Evolutionary conservation across 352 stramenopile genomes (phyloP).

Genomic region (Globisporangium lucens): DNA sequence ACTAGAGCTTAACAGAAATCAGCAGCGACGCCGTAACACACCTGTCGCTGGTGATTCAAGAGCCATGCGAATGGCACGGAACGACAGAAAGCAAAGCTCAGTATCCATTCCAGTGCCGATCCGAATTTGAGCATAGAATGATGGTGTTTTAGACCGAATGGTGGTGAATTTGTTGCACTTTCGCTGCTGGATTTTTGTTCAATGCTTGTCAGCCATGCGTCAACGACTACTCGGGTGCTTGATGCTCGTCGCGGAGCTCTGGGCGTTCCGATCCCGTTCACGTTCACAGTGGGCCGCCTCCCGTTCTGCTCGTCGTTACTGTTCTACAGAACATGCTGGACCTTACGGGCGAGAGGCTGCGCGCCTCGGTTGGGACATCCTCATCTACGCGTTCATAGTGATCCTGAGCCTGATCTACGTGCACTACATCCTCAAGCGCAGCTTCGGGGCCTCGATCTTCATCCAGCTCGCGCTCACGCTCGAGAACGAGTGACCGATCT

Average conservation of each 20-base stretch:
- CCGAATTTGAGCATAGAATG: too few species aligned
- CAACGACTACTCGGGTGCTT: neutral
- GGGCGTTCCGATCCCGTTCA: neutral
- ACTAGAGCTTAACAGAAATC: too few species aligned
- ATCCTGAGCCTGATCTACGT: neutral
- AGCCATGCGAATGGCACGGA: too few species aligned
- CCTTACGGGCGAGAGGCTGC: neutral
- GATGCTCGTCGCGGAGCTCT: neutral
- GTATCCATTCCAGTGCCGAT: too few species aligned
- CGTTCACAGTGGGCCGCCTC: neutral
- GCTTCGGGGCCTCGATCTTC: neutral
- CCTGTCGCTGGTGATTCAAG: too few species aligned
- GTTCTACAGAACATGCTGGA: constrained; percentile 4
- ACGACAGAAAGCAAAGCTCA: too few species aligned
- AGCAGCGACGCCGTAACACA: too few species aligned
- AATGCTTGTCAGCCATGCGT: too few species aligned
- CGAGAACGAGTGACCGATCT: constrained; percentile 22
- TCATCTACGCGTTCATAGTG: constrained; percentile 3
- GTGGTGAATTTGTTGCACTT: too few species aligned
- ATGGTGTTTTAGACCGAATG: too few species aligned
- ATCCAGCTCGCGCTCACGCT: constrained; percentile 13
- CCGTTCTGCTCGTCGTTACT: neutral
- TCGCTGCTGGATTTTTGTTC: too few species aligned
- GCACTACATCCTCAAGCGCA: neutral
- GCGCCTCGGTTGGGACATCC: neutral